phyloP scores from a whole-genome alignment of 192 early-diverging fungal species.

The Entomortierella lignicola region DNA sequence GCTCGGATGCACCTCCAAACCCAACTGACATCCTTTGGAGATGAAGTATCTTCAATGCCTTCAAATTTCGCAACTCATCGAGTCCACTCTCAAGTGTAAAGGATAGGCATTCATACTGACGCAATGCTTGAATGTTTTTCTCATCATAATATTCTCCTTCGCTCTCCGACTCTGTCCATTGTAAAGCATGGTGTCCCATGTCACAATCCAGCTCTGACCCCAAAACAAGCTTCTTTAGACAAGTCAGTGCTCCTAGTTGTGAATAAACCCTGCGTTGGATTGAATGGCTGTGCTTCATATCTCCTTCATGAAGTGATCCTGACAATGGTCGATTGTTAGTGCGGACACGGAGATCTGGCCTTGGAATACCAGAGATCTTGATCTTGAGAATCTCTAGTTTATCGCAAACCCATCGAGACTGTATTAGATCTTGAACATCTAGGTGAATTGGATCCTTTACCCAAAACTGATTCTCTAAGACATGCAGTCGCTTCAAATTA shows the following conservation, averaged over 20 bases:
- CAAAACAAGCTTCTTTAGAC: background rate
- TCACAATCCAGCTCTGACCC: background rate
- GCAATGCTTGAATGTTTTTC: background rate
- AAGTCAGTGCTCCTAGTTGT: background rate
- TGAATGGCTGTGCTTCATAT: too few relatives aligned
- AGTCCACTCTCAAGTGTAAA: slow-evolving; percentile 1
- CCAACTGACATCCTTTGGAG: background rate
- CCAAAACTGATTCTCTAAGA: background rate
- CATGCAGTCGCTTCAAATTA: background rate
- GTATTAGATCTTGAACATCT: background rate
- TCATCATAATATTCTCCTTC: background rate
- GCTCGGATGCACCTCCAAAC: background rate
- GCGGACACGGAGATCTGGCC: too few relatives aligned
- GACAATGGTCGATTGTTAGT: too few relatives aligned
- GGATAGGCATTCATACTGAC: background rate
- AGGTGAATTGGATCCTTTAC: background rate
- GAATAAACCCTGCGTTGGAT: background rate
- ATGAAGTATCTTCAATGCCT: background rate
- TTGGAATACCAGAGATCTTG: too few relatives aligned
- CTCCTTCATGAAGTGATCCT: too few relatives aligned
- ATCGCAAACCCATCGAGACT: background rate
- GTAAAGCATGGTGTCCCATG: too few relatives aligned
- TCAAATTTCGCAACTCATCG: background rate
- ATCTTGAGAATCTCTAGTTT: background rate
- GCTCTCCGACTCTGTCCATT: background rate